Conservation (phyloP, 805 yeast genomes). For the Saccharomycopsis olivae region DNA sequence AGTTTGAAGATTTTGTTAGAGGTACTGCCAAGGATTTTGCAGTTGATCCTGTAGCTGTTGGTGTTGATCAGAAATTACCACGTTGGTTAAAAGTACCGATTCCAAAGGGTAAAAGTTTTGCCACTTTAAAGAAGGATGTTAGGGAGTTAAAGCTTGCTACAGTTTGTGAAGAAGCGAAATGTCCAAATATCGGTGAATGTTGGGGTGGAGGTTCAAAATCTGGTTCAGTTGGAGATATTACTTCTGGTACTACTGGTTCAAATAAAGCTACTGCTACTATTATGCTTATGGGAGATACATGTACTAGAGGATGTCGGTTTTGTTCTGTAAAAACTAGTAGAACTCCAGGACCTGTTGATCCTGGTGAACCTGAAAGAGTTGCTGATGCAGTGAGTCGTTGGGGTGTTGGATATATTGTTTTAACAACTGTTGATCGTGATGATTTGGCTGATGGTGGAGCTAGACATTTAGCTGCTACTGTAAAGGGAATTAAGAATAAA, state of each 20-base stretch:
- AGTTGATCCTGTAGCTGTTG: conserved; percentile 67
- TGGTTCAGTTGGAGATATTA: conserved; percentile 9
- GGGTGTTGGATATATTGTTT: conserved; percentile 96
- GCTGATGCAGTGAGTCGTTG: conserved; percentile 95
- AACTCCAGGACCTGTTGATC: conserved; percentile 81
- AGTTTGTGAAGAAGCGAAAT: conserved; percentile 97
- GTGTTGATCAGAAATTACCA: conserved; percentile 64
- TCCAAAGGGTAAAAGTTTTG: conserved; percentile 86
- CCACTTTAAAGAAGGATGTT: conserved; percentile 73
- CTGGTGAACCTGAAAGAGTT: conserved; percentile 94
- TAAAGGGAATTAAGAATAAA: conserved; percentile 68
- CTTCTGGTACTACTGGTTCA: conserved; percentile 27
- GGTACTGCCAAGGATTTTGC: conserved; percentile 63
- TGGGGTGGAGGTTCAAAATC: conserved; percentile 86
- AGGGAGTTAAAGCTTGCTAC: conserved; percentile 84
- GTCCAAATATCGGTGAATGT: conserved; percentile 99
- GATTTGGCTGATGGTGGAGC: conserved; percentile 93
- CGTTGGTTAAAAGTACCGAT: conserved; percentile 92
- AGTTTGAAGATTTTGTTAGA: conserved; percentile 80
- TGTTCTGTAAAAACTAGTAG: conserved; percentile 94
- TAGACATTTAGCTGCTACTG: conserved; percentile 81
- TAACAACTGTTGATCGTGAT: conserved; percentile 96
- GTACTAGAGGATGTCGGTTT: conserved; percentile 98
- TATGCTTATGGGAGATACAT: conserved; percentile 96
- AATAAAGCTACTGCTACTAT: conserved; percentile 95